Base-by-base conservation (phyloP, 2,329 filamentous ascomycete species). In the Hymenoscyphus repandus region DNA sequence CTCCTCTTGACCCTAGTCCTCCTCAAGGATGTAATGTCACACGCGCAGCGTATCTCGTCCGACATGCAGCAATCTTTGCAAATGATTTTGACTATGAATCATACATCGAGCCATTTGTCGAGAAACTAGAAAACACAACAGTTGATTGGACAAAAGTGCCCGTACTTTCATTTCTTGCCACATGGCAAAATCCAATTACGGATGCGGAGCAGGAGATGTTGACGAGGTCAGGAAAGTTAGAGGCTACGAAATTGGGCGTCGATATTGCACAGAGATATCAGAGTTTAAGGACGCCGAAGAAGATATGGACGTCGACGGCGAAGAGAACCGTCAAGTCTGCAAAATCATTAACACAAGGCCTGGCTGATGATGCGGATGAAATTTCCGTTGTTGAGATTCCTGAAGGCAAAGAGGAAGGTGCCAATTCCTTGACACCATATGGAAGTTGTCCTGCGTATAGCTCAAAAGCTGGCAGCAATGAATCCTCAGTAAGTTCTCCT, bases 401-500 rank as follows among this genome's bases (percentile, higher is more conserved):
- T 17, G 75, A 79, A 60, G 70, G 70, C 50, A 58, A 72, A 50
- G 66, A 75, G 36, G 65, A 70, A 6, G 76, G 74, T 11, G 76
- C 76, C 0, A 68, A 79, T 56, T 75, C 72, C n/a, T 64, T 79
- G 60, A 79, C 76, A 1, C 76, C 76, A 1, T 78, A 79, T 64
- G 67, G 73, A 57, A 68, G 70, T n/a, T 80, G 76, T 58, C 72
- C 74, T 12, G 73, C 71, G 40, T 79, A 78, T 61, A 74, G 70
- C 53, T 72, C 70, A 1, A 74, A 72, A 5, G 68, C 68, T 38
- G 76, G 76, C 18, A 74, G 70, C 50, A 61, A 74, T 6, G 71
- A 78, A 62, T 70, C 72, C 1, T 64, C 61, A 34, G 69, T 69
- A 38, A 5, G 51, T 47, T 39, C 9, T 33, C 53, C 49, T 5